phyloP scores from a whole-genome alignment of 2,329 filamentous ascomycete species.

The Trichoderma sp. region DNA sequence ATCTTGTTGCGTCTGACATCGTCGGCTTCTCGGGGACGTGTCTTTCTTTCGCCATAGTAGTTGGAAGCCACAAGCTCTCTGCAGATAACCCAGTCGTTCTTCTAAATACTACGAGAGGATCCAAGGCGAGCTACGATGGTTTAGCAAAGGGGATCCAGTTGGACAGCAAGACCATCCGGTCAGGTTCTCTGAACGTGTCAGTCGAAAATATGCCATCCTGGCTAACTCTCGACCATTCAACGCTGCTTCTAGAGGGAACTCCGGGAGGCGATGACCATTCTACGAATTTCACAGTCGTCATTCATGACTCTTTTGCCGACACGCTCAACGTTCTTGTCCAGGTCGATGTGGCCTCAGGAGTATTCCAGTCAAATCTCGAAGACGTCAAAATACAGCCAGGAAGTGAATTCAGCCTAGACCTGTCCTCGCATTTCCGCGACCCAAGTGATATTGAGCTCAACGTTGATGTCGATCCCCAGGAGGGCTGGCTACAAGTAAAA shows the following conservation, averaged over 20 bases:
- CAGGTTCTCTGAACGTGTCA: conserved; percentile 52
- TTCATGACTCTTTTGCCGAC: conserved; percentile 58
- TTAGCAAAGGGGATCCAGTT: conserved; percentile 53
- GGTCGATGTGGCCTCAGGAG: conserved; percentile 35
- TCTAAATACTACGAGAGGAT: conserved; percentile 55
- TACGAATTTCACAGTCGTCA: conserved; percentile 61
- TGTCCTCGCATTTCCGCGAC: conserved; percentile 42
- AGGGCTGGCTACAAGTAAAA: conserved; percentile 45
- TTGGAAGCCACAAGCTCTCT: conserved; percentile 67
- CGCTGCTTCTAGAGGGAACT: conserved; percentile 62
- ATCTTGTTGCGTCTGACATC: conserved; percentile 75
- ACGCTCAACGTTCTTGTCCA: conserved; percentile 53
- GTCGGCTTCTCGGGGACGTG: conserved; percentile 70
- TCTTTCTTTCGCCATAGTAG: conserved; percentile 66
- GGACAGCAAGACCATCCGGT: conserved; percentile 51
- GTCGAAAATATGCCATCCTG: conserved; percentile 60
- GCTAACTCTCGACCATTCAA: conserved; percentile 62
- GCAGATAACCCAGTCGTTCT: conserved; percentile 57
- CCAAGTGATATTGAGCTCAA: conserved; percentile 39
- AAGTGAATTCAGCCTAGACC: conserved; percentile 41
- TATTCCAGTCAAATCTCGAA: conserved; percentile 42
- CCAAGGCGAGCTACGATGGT: conserved; percentile 49
- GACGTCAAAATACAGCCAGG: conserved; percentile 42
- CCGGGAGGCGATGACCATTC: conserved; percentile 58
- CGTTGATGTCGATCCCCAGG: conserved; percentile 35